Percentiles rank a stretch among this genome's conserved stretches.
Conservation (phyloP, 768 basidiomycete genomes). For the Trichaptum fuscoviolaceum region DNA sequence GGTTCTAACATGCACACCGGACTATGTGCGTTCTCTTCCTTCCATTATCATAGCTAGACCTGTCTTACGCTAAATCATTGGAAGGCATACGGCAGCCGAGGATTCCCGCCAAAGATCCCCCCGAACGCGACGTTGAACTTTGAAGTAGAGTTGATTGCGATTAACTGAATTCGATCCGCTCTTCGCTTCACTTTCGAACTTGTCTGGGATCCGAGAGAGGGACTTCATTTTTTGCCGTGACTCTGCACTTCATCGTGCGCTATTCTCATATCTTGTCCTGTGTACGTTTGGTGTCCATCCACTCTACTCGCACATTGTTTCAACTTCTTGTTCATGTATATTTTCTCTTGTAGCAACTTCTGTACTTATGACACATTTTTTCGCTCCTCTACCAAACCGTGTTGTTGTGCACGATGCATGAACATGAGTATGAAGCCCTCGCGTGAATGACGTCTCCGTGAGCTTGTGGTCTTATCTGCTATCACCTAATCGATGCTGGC, state of each 20-base stretch:
- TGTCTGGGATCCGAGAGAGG: background rate
- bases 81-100: conserved; percentile 68
- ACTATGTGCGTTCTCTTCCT: conserved; percentile 53
- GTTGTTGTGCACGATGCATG: too few species aligned
- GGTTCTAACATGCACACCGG: conserved; percentile 57
- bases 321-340: background rate
- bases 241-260: background rate
- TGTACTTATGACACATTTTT: background rate
- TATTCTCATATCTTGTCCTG: background rate
- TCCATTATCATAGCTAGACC: conserved; percentile 8
- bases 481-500: background rate
- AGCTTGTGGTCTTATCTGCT: background rate
- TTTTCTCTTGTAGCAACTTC: background rate
- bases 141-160: conserved; percentile 78
- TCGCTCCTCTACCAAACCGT: background rate
- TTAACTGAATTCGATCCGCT: conserved; percentile 34
- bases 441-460: background rate
- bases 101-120: conserved; percentile 78
- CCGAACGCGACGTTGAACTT: conserved; percentile 70
- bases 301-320: background rate
- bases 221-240: background rate
- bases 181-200: background rate
- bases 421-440: too few species aligned
- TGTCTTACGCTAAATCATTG: conserved; percentile 10
- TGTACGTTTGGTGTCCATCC: background rate